Base-by-base conservation (phyloP, 2,329 filamentous ascomycete species). In the Beauveria pseudobassiana region DNA sequence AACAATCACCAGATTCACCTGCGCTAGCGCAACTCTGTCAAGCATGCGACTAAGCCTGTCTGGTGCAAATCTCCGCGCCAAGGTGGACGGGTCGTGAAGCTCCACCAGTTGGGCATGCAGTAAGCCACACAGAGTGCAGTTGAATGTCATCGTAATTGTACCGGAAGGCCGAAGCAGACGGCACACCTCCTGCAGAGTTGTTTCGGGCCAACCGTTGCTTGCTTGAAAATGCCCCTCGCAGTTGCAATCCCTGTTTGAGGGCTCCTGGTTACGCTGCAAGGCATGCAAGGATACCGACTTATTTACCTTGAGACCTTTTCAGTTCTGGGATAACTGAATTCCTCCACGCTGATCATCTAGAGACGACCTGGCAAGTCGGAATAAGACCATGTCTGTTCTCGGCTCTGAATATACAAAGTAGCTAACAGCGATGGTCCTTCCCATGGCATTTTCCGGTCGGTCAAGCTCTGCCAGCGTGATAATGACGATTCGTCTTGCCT, bases 101-200 rank as follows among this genome's bases (percentile, higher is more conserved):
- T 45, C 57, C 57, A 59, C 48, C 26, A 45, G 8, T 40, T 45
- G 24, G n/a, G 24, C 53, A 16, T 34, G 34, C 46, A 51, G 38
- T 48, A 46, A 52, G 53, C 57, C 57, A 59, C 24, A 28, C 38
- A 53, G 48, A 59, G n/a, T n/a, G 14, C 26, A n/a, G 48, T 45
- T 51, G 48, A 52, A 59, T 59, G 57, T 52, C 57, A 59, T 59
- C 46, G 48, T 26, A 45, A 40, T 22, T 52, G 56, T 18, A 43
- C 30, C 12, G 22, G 24, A 45, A 34, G 12, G 12, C 30, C 30
- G 40, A 42, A 45, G 34, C 52, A 45, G 30, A 26, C 34, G 12
- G 34, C 34, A 53, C 34, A 53, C 51, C 34, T 22, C 30, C 20
- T 51, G 28, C 42, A 20, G 40, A 34, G 12, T 50, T 7, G 45